phyloP scores from a whole-genome alignment of 768 basidiomycete species.

The Mycena polygramma region DNA sequence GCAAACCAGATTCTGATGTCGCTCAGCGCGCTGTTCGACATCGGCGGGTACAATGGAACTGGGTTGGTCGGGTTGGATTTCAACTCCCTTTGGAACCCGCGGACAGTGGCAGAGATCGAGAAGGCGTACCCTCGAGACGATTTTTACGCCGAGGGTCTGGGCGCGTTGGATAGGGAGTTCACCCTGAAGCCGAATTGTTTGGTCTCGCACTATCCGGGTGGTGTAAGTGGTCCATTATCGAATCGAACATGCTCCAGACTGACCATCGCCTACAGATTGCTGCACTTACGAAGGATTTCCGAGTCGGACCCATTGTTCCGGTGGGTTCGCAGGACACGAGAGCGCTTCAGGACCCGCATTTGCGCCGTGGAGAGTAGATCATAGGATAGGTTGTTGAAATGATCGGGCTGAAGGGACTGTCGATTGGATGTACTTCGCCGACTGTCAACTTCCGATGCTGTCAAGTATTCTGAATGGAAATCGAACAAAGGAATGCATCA shows the following conservation, averaged over 20 bases:
- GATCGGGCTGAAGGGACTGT: no score
- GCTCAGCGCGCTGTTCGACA: neutral
- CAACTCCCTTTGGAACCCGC: neutral
- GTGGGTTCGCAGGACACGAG: no score
- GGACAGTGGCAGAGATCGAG: neutral
- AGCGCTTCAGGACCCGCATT: no score
- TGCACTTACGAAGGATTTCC: constrained; percentile 1
- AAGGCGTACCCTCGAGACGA: neutral
- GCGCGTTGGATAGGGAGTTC: neutral
- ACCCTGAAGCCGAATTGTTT: neutral
- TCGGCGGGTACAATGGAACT: neutral
- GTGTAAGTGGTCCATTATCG: neutral
- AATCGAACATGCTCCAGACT: neutral
- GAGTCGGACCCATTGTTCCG: constrained; percentile 5
- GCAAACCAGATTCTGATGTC: neutral
- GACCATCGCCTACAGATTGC: neutral
- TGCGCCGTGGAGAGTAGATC: no score
- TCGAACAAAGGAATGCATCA: no score
- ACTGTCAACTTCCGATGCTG: no score
- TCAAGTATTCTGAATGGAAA: no score
- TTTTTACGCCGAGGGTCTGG: neutral
- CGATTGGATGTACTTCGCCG: no score
- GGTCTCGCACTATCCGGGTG: constrained; percentile 7
- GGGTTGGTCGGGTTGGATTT: no score
- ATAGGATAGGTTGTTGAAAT: no score